Base-by-base conservation (phyloP, 1,284 basidiomycete species). In the Cronartium quercuum region DNA sequence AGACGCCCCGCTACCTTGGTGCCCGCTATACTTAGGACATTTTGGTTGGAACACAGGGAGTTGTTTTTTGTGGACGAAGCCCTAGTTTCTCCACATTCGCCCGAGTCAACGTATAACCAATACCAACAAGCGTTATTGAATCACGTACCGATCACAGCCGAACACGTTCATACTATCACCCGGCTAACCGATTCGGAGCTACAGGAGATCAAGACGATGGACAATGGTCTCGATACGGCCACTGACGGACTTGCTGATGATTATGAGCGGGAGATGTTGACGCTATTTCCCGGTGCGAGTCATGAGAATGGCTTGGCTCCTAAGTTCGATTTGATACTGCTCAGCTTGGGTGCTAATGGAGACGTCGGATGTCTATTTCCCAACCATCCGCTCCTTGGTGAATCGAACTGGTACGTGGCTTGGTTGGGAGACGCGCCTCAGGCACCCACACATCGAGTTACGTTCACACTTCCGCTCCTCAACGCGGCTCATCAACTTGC, bases 331-430 rank as follows among this genome's bases (percentile, higher is more conserved):
- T 55, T 74, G 51, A 60, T 74, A 7, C 51, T 74, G 29, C 58
- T 74, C 5, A 44, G 44, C 37, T 24, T 74, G 12, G 70, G 70
- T 0, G 62, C 65, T n/a, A 51, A 65, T 34, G 70, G 70, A 29
- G 63, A 74, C 6, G 63, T 74, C n/a, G 70, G 70, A 35, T 66
- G 70, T 47, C 41, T 74, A 40, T 74, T 65, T 51, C 70, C 70
- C 29, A 55, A 55, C 1, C 62, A 74, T 57, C 64, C 70, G 15
- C 60, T 74, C 47, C 29, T 74, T n/a, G 70, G 70, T 7, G 70
- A 74, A 55, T 66, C 70, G 21, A 74, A 74, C 41, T 74, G 70
- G 70, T 74, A 65, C 47, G 70, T 74, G 40, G 70, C 70, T 6
- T 74, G 70, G 70, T 34, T 74, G 6, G 64, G 70, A 7, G 70